Base-by-base conservation (phyloP, 2,329 filamentous ascomycete genomes). In the Monosporascus sp. region DNA sequence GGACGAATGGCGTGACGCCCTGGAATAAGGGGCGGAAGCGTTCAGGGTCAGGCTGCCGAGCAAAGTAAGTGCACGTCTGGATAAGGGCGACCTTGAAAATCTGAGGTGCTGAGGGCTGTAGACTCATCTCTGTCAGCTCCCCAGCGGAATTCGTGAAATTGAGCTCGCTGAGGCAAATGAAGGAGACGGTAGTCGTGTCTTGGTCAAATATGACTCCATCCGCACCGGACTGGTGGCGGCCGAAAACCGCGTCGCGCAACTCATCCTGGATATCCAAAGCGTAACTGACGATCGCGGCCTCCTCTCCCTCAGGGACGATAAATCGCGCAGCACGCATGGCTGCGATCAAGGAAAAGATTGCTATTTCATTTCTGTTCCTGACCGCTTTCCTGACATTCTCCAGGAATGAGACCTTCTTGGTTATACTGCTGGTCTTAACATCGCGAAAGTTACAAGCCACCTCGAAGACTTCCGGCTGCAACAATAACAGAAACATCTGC, bases 261-360 rank as follows among this genome's bases (percentile, higher is more conserved):
- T 88, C 85, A 60, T 86, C 83, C 61, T 88, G 84, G 8, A 88
- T 81, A 65, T 88, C 85, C 68, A 87, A 74, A 39, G 84, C 84
- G 65, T 85, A 88, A 65, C 83, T 86, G 54, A 86, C 75, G 53
- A 86, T 72, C 2, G 81, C 80, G 11, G 81, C 79, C 60, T 88
- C 85, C 61, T 88, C 85, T 61, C 78, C 83, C 55, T 87, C 81
- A 7, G 75, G 71, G 53, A 81, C 75, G 60, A 88, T 87, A 63
- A 87, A 82, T 37, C 84, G 78, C 14, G 83, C 82, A 39, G 79
- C 83, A 41, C 82, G 80, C 47, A 88, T 75, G 47, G 88, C 69
- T 18, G 78, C 77, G 17, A 87, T 80, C 15, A 88, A 72, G 58
- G 83, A 88, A 60, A 83, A 84, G n/a, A 81, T 81, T 3, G 85